Conservation (phyloP, 129 eudicot genomes). For the Saposhnikovia divaricata region DNA sequence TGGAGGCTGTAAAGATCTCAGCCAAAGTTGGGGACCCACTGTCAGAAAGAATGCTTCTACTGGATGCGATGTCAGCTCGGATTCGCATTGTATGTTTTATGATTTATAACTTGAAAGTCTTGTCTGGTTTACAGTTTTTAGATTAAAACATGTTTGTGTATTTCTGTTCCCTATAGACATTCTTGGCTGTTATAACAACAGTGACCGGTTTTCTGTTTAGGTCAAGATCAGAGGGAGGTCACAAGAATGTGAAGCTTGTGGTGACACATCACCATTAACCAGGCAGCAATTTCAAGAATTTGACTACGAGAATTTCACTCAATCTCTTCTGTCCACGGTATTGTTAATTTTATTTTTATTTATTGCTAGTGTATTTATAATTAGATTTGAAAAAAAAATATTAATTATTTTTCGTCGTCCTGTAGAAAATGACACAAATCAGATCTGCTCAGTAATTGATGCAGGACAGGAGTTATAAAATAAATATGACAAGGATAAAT, state of each 20-base stretch:
- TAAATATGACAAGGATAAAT: no score
- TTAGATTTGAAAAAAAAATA: not conserved
- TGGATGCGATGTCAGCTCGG: slow-evolving; percentile 92
- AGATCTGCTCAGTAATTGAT: not conserved
- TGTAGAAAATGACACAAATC: not conserved
- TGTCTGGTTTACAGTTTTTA: not conserved
- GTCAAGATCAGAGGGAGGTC: slow-evolving; percentile 93
- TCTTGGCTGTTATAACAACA: not conserved
- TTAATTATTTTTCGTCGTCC: not conserved
- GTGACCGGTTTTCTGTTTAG: slow-evolving; percentile 24
- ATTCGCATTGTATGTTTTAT: slow-evolving; percentile 63
- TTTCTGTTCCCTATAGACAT: not conserved
- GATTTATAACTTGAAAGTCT: not conserved
- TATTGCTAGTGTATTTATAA: not conserved
- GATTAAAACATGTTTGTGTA: not conserved
- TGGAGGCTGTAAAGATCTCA: slow-evolving; percentile 85
- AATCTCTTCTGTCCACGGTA: slow-evolving; percentile 72
- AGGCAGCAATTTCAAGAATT: slow-evolving; percentile 44
- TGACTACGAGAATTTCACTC: slow-evolving; percentile 87
- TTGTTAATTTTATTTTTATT: not conserved
- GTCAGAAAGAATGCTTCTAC: slow-evolving; percentile 83
- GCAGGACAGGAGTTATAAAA: no score
- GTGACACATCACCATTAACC: slow-evolving; percentile 53
- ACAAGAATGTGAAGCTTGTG: slow-evolving; percentile 75
- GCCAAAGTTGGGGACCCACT: slow-evolving; percentile 84